Evolutionary conservation across 2,329 filamentous ascomycete genomes (phyloP).

Genomic region (Aspergillus fructus): DNA sequence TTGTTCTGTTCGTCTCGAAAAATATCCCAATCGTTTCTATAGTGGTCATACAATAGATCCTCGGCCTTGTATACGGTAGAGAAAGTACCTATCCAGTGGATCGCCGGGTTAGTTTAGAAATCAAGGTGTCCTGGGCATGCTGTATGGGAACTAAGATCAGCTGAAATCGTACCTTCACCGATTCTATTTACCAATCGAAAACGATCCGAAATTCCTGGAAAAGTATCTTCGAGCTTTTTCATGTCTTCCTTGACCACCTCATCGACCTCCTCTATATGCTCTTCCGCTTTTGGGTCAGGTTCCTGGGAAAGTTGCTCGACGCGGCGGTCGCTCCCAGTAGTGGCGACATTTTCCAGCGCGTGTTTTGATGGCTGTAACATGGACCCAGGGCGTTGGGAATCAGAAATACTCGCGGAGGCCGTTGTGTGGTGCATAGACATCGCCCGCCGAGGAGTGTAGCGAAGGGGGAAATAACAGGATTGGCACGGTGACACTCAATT

Average conservation of each 20-base stretch:
- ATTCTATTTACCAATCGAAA: constrained; percentile 95
- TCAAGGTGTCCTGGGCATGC: not conserved
- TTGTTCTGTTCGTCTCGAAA: constrained; percentile 60
- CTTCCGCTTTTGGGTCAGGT: constrained; percentile 29
- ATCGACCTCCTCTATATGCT: constrained; percentile 41
- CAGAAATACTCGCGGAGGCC: constrained; percentile 26
- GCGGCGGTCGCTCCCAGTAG: constrained; percentile 18
- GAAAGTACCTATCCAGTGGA: constrained; percentile 72
- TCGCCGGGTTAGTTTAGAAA: not conserved
- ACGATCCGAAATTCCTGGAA: constrained; percentile 77
- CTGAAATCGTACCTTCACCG: constrained; percentile 70
- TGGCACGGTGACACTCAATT: not conserved
- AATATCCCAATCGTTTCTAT: constrained; percentile 84
- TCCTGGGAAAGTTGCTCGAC: constrained; percentile 15
- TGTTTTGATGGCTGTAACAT: constrained; percentile 18
- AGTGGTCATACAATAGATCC: constrained; percentile 80
- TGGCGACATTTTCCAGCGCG: constrained; percentile 14
- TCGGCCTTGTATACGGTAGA: constrained; percentile 99
- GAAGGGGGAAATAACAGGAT: not conserved
- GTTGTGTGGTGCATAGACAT: constrained; percentile 28
- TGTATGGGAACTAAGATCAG: not conserved
- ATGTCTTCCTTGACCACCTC: constrained; percentile 76
- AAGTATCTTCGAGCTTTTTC: constrained; percentile 75
- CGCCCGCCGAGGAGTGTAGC: not conserved
- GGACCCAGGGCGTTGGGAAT: constrained; percentile 22